These are phyloP conservation scores for Chaetomiaceae sp. DNA, from an alignment of 2,329 filamentous ascomycete species.

Conservation along the genomic window DNA sequence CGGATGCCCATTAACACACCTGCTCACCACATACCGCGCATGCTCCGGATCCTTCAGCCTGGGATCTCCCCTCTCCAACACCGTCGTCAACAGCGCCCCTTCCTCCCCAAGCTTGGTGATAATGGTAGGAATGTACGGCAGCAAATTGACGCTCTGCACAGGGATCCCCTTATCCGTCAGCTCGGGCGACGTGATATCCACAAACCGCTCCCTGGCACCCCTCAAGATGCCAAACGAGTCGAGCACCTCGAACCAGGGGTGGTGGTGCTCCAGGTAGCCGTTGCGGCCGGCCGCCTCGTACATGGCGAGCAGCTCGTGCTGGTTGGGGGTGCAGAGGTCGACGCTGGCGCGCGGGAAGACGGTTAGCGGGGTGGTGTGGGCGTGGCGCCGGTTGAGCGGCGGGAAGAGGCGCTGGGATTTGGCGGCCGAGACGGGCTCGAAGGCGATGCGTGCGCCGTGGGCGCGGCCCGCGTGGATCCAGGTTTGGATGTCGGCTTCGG, in stretches of 20 bases:
- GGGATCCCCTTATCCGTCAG: slow-evolving; percentile 79
- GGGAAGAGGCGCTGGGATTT: slow-evolving; percentile 71
- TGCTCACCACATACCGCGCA: slow-evolving; percentile 66
- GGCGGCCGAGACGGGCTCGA: slow-evolving; percentile 82
- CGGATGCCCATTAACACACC: slow-evolving; percentile 50
- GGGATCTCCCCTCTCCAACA: slow-evolving; percentile 64
- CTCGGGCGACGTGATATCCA: slow-evolving; percentile 58
- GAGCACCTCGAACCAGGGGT: slow-evolving; percentile 74
- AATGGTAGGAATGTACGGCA: slow-evolving; percentile 83
- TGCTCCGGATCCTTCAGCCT: slow-evolving; percentile 59
- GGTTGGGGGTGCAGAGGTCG: slow-evolving; percentile 77
- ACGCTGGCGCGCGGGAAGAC: slow-evolving; percentile 61
- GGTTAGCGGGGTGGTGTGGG: slow-evolving; percentile 31
- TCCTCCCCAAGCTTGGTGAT: slow-evolving; percentile 75
- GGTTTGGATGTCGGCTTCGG: slow-evolving; percentile 55
- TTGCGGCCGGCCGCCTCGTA: slow-evolving; percentile 63
- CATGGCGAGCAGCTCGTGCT: slow-evolving; percentile 75
- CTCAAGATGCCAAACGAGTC: slow-evolving; percentile 72
- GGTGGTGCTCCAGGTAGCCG: slow-evolving; percentile 59
- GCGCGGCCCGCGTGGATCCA: slow-evolving; percentile 63
- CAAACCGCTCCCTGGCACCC: slow-evolving; percentile 67
- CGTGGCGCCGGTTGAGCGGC: slow-evolving; percentile 22
- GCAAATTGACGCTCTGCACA: slow-evolving; percentile 74
- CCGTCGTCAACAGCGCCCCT: slow-evolving; percentile 70
- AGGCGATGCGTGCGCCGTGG: slow-evolving; percentile 60